These are phyloP conservation scores for Zygotorulaspora danielsina DNA, from an alignment of 805 yeast species.

Conservation along the genomic window DNA sequence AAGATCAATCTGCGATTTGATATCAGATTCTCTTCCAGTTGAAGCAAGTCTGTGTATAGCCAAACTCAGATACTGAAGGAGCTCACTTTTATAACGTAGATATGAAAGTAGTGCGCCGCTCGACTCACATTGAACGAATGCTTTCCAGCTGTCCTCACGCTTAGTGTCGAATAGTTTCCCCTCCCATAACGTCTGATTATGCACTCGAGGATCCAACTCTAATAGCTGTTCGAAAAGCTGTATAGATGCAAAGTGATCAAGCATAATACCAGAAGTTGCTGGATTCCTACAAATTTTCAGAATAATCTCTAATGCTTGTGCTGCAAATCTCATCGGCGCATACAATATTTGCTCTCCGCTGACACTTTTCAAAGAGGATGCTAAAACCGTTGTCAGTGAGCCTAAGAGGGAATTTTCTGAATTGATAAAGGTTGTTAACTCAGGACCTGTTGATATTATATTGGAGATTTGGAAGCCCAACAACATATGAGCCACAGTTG, in stretches of 20 bases:
- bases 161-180: slow-evolving; percentile 38
- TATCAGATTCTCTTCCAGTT: slow-evolving; percentile 48
- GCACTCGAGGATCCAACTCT: slow-evolving; percentile 51
- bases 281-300: slow-evolving; percentile 57
- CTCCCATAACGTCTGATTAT: slow-evolving; percentile 53
- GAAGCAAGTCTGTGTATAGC: slow-evolving; percentile 59
- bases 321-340: slow-evolving; percentile 55
- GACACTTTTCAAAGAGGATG: slow-evolving; percentile 43
- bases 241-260: slow-evolving; percentile 49
- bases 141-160: slow-evolving; percentile 37
- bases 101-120: slow-evolving; percentile 58
- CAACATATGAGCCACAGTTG: slow-evolving; percentile 66
- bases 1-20: slow-evolving; percentile 42
- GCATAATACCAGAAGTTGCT: slow-evolving; percentile 47
- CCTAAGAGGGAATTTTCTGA: slow-evolving; percentile 54
- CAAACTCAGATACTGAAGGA: slow-evolving; percentile 62
- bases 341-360: slow-evolving; percentile 43
- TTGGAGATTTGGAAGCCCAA: slow-evolving; percentile 64
- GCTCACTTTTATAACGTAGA: slow-evolving; percentile 53
- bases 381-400: slow-evolving; percentile 48
- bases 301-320: slow-evolving; percentile 57
- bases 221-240: slow-evolving; percentile 51
- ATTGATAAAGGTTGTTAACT: slow-evolving; percentile 46
- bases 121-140: slow-evolving; percentile 30
- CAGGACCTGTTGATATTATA: slow-evolving; percentile 48